These are phyloP conservation scores for Saxophila tyrrhenica DNA, from an alignment of 495 filamentous ascomycete species.

Conservation along the genomic window DNA sequence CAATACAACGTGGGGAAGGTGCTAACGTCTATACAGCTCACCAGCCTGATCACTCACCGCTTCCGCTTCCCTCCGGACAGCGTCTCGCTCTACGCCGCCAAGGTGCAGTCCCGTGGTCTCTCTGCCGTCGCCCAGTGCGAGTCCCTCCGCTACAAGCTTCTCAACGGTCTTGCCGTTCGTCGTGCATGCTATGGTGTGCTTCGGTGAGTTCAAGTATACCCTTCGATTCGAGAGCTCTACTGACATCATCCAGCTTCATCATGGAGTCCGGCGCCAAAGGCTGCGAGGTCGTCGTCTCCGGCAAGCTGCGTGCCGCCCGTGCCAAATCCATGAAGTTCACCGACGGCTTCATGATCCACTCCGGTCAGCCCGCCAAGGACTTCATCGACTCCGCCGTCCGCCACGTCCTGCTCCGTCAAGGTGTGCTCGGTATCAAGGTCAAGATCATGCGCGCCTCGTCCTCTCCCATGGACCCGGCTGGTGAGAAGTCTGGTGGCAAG, in stretches of 20 bases:
- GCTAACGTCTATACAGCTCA: slow-evolving; percentile 43
- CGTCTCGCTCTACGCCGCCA: slow-evolving; percentile 98
- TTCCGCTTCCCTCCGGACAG: slow-evolving; percentile 99
- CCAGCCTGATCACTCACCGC: slow-evolving; percentile 98
- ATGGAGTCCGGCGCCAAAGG: slow-evolving; percentile 99
- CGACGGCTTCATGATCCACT: slow-evolving; percentile 99
- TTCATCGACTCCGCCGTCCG: slow-evolving; percentile 98
- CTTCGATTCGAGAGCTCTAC: background rate
- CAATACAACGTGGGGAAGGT: background rate
- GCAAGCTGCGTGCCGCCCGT: slow-evolving; percentile 95
- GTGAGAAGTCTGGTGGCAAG: slow-evolving; percentile 92
- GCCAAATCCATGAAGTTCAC: slow-evolving; percentile 99
- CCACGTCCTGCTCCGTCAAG: slow-evolving; percentile 98
- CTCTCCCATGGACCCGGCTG: slow-evolving; percentile 48
- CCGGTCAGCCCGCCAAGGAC: slow-evolving; percentile 96
- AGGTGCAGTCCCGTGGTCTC: slow-evolving; percentile 99
- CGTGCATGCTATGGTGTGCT: slow-evolving; percentile 99
- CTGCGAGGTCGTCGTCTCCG: slow-evolving; percentile 97
- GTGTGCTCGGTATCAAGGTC: slow-evolving; percentile 99
- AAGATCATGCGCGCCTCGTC: slow-evolving; percentile 99
- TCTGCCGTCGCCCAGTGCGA: slow-evolving; percentile 99
- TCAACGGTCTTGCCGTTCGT: slow-evolving; percentile 95
- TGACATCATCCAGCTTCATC: slow-evolving; percentile 52
- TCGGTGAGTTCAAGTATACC: slow-evolving; percentile 31
- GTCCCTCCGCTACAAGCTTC: slow-evolving; percentile 97